Base-by-base conservation (phyloP, 768 basidiomycete species). In the Sutorius australiensis region DNA sequence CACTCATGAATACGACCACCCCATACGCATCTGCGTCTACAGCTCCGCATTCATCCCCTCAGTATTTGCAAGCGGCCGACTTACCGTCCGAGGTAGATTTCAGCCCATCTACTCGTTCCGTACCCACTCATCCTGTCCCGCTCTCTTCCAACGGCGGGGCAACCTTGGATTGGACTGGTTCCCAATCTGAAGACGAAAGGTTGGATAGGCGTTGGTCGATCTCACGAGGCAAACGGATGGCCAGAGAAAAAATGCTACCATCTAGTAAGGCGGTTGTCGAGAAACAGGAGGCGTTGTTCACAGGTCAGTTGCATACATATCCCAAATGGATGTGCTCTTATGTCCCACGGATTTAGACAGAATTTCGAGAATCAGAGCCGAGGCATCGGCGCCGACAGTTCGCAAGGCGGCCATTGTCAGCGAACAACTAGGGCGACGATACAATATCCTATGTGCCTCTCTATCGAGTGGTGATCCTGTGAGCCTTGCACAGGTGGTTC, bases 111-210 rank as follows among this genome's bases (percentile, higher is more conserved):
- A 80, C 80, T 7, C 77, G 78, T 17, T 59, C 70, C 30, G 66
- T 62, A 11, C 73, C 73, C 32, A 60, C 63, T 3, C 86, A 89
- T 61, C 89, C 89, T 12, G 79, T 90, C 9, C 88, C 88, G 0
- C 69, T 79, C 6, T 89, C 87, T 8, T 75, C 77, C 6, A 80
- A 89, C 63, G 82, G 85, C 51, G 89, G 88, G 6, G 71, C 73
- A 27, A 86, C 86, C 1, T 69, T 90, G 33, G 89, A 91, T 61
- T 91, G 89, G 89, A 77, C 80, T n/a, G 76, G 78, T n/a, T 65
- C 75, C 28, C 67, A 67, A 13, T 66, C 76, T 2, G 83, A 83
- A 13, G 80, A 86, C 28, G 81, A 83, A 34, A 77, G 70, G 57
- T 31, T 60, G n/a, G 86, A 88, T 36, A 79, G 73, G 52, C 78